Evolutionary conservation across 169 alveolate species (phyloP), one percentile per base, ranked within the genome.

Genomic region (Cyclospora cayetanensis): DNA sequence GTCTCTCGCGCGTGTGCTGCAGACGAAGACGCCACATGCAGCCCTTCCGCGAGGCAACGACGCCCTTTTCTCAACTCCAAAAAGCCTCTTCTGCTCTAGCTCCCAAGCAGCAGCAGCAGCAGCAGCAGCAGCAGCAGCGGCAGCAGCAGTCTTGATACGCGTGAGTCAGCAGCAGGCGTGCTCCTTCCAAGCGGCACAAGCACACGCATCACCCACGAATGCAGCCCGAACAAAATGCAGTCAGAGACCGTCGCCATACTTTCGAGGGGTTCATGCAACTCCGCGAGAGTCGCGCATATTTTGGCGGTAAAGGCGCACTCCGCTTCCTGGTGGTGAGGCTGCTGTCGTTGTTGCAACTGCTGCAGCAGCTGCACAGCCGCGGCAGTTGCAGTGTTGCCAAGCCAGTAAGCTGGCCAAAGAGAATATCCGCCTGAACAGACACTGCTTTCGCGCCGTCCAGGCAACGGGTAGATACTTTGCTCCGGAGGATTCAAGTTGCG

Each of bases 391-490:
- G 82, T 53, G 39, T 68, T 55, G 50, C 82, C 46, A 66, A 63
- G 34, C 91, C 91, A 84, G 91, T 84, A 84, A 31, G 82, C 91
- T 11, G 91, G 91, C 91, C 91, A 84, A 20, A 84, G 42, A 18
- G 91, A 68, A 31, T 42, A 31, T 22, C 82, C 82, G 1, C 66
- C 27, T 80, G 37, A 4, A 29, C 76, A 39, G 79, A 66, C 31
- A 60, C 79, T 34, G 76, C 53, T 34, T 46, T 82, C n/a, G 83
- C 60, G 60, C 42, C 72, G 70, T n/a, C 72, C 88, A 29, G 91
- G 63, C 70, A 37, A 63, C 2, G 91, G 82, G 66, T 66, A 34
- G 63, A 84, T 46, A 37, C 82, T 68, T 68, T 43, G 55, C 68
- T 84, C 91, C 29, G 53, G 43, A 2, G 91, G 91, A 46, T 63